Conservation (phyloP, 2,329 filamentous ascomycete species). For the Fusarium phyllophilum region DNA sequence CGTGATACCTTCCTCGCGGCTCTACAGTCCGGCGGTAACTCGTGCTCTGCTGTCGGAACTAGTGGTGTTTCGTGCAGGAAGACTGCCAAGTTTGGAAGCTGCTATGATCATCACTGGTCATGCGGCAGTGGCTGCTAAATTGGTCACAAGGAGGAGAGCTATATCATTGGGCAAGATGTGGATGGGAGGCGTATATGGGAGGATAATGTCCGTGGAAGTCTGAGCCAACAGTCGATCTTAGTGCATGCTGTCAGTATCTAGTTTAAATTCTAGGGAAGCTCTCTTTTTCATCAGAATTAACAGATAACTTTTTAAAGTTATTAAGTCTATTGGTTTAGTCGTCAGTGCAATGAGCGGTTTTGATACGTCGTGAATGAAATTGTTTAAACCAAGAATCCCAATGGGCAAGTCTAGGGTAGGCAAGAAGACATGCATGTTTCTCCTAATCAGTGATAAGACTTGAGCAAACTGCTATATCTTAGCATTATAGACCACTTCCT, state of each 20-base stretch:
- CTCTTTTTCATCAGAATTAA: accelerated
- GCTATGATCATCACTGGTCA: constrained; percentile 5
- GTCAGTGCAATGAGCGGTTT: accelerated
- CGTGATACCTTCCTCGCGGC: constrained; percentile 6
- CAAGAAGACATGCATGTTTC: not conserved
- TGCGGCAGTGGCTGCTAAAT: not conserved
- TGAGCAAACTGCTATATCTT: not conserved
- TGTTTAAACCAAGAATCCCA: not conserved
- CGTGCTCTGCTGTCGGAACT: constrained; percentile 1
- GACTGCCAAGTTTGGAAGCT: constrained; percentile 4
- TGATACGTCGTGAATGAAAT: accelerated
- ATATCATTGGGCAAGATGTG: accelerated
- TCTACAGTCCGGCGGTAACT: not conserved
- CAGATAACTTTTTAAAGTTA: accelerated
- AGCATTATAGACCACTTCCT: no score
- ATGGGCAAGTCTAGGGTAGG: not conserved
- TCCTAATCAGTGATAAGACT: not conserved
- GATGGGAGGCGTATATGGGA: no score
- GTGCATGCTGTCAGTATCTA: not conserved
- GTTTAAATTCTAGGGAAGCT: accelerated
- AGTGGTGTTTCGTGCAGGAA: constrained; percentile 1
- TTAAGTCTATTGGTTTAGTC: accelerated
- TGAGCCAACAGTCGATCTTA: no score
- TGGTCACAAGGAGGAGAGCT: accelerated
- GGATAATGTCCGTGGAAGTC: not conserved